Conservation (phyloP, 768 basidiomycete species). For the Lentinus brumalis region DNA sequence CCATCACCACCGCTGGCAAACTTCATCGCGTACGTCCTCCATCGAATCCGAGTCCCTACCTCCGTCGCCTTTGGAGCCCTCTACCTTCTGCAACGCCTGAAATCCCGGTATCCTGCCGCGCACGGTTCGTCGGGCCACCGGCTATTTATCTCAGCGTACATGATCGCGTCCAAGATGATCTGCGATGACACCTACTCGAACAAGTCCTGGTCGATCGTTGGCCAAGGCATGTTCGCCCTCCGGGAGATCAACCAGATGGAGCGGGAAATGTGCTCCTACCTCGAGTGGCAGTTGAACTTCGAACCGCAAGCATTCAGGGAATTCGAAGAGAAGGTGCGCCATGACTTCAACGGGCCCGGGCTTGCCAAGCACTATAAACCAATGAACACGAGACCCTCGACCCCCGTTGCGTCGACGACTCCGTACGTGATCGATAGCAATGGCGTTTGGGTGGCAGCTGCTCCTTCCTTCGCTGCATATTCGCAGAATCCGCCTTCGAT, state of each 20-base stretch:
- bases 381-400: slow-evolving; percentile 16
- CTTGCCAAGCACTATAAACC: slow-evolving; percentile 25
- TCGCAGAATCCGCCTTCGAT: slow-evolving; percentile 19
- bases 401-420: slow-evolving; percentile 32
- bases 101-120: slow-evolving; percentile 90
- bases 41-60: slow-evolving; percentile 66
- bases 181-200: slow-evolving; percentile 73
- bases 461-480: slow-evolving; percentile 26
- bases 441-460: slow-evolving; percentile 7
- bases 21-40: slow-evolving; percentile 87
- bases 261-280: slow-evolving; percentile 88
- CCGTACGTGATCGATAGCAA: slow-evolving; percentile 20
- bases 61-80: slow-evolving; percentile 63
- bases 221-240: slow-evolving; percentile 63
- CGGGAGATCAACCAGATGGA: slow-evolving; percentile 98
- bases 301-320: slow-evolving; percentile 60
- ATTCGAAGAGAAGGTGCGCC: slow-evolving; percentile 61
- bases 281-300: slow-evolving; percentile 90
- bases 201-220: slow-evolving; percentile 66
- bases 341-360: slow-evolving; percentile 58
- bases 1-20: slow-evolving; percentile 66
- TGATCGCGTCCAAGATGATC: slow-evolving; percentile 82
- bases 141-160: slow-evolving; percentile 88
- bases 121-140: slow-evolving; percentile 89
- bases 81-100: slow-evolving; percentile 81